Base-by-base conservation (phyloP, 768 basidiomycete species). In the Coprinellus micaceus region DNA sequence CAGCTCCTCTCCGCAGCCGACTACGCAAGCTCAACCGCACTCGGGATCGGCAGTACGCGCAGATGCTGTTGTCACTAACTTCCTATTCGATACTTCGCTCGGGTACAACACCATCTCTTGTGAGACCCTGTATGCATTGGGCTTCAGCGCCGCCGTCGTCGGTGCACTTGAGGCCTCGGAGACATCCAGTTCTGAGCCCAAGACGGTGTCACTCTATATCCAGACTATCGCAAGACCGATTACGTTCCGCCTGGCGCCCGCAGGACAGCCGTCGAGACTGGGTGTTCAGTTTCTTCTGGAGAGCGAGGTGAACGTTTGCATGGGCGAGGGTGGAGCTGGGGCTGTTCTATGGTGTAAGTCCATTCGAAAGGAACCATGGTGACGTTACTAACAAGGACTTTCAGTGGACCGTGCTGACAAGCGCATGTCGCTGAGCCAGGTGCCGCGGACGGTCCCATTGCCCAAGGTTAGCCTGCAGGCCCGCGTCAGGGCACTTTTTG, bases 261-360 rank as follows among this genome's bases (percentile, higher is more conserved):
- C 60, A 19, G 70, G 68, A 10, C 67, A 71, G 43, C 65, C 66
- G 5, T 63, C 65, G 45, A 52, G 70, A 43, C 55, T 71, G 19
- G 70, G 70, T 1, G 68, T 69, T 3, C 64, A 67, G 54, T 71
- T 67, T 52, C 49, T 71, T 19, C 58, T 66, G 36, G 70, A 71
- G 30, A 65, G 68, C 9, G 59, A 64, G 26, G 67, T 65, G 21
- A 69, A 67, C 50, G 59, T 71, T 1, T 67, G 66, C 49, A 63
- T 68, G 37, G 61, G 66, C 41, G 63, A 64, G 26, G 66, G 64
- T 21, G 66, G 66, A 9, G 60, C 66, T 21, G 69, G 65, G 1
- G 67, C 68, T 41, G 62, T 71, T 11, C 43, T 71, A 11, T 69
- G 66, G 64, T 52, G 68, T 67, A 53, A 4, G 19, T 45, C 39